phyloP scores from a whole-genome alignment of 2,329 filamentous ascomycete species.

The Apiospora aurea region DNA sequence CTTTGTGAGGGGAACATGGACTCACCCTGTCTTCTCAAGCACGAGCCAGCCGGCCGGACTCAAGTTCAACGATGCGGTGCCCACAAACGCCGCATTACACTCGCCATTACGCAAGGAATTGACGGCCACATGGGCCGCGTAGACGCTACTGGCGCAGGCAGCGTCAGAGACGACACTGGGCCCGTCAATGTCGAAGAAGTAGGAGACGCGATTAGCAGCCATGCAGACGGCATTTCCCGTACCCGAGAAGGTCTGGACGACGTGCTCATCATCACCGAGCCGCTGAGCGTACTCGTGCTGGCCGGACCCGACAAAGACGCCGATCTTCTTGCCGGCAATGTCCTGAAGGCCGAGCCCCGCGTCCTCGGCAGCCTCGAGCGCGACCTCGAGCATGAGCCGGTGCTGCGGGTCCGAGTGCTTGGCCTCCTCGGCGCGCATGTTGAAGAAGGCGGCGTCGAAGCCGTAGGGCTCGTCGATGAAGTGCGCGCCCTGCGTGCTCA shows the following conservation, averaged over 20 bases:
- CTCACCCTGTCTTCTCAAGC: constrained; percentile 3
- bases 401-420: constrained; percentile 44
- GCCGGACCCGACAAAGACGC: constrained; percentile 27
- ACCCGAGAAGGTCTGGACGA: constrained; percentile 23
- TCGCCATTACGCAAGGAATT: constrained; percentile 38
- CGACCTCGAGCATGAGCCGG: constrained; percentile 40
- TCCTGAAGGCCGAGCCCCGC: constrained; percentile 28
- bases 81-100: constrained; percentile 31
- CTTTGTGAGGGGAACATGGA: background rate
- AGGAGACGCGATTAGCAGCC: constrained; percentile 37
- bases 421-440: constrained; percentile 45
- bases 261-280: background rate
- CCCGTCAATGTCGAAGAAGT: constrained; percentile 47
- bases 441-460: constrained; percentile 46
- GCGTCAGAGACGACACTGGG: constrained; percentile 53
- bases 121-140: constrained; percentile 43
- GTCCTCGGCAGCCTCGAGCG: constrained; percentile 40
- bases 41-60: background rate
- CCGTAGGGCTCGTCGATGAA: constrained; percentile 41
- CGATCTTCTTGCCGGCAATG: constrained; percentile 26
- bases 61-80: constrained; percentile 11
- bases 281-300: constrained; percentile 25
- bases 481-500: constrained; percentile 38
- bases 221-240: constrained; percentile 40
- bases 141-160: constrained; percentile 51